Percentiles rank a stretch among this genome's conserved stretches.
Conservation (phyloP, 805 yeast species). For the Saccharomycopsis schoenii region DNA sequence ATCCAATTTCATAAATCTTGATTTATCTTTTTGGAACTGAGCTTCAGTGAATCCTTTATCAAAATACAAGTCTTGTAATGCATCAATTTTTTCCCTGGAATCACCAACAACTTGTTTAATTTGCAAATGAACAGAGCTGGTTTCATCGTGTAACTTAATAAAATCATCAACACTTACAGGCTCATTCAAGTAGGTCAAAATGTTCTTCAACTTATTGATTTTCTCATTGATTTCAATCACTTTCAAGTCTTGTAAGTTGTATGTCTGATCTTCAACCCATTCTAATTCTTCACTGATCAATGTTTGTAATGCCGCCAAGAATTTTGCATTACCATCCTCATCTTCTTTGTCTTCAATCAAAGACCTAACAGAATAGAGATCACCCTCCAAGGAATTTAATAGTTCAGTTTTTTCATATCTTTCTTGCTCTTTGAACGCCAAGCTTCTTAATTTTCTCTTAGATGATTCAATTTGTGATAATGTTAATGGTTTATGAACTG, state of each 20-base stretch:
- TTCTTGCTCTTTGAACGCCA: constrained; percentile 12
- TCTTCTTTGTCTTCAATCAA: constrained; percentile 15
- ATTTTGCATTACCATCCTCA: background rate
- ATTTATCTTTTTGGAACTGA: constrained; percentile 16
- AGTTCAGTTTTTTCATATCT: constrained; percentile 15
- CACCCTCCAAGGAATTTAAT: constrained; percentile 17
- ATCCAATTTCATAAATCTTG: constrained; percentile 11
- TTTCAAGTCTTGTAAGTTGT: constrained; percentile 13
- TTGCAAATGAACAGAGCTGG: constrained; percentile 22
- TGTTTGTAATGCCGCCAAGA: constrained; percentile 11
- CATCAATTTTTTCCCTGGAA: constrained; percentile 4
- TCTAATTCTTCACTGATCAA: constrained; percentile 16
- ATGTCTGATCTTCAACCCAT: constrained; percentile 19
- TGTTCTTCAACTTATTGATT: constrained; percentile 13
- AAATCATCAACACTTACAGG: constrained; percentile 20
- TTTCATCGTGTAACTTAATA: constrained; percentile 16
- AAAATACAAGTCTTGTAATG: constrained; percentile 1
- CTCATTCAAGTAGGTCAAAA: constrained; percentile 3
- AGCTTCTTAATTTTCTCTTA: constrained; percentile 12
- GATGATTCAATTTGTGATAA: constrained; percentile 8
- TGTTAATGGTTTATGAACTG: constrained; percentile 4
- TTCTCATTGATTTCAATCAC: constrained; percentile 8
- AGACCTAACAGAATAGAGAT: constrained; percentile 16
- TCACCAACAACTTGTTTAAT: constrained; percentile 2
- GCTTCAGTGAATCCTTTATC: constrained; percentile 7